Evolutionary conservation across 352 stramenopile species (phyloP), one percentile per base, ranked within the genome.

Genomic region (Plasmopara halstedii): DNA sequence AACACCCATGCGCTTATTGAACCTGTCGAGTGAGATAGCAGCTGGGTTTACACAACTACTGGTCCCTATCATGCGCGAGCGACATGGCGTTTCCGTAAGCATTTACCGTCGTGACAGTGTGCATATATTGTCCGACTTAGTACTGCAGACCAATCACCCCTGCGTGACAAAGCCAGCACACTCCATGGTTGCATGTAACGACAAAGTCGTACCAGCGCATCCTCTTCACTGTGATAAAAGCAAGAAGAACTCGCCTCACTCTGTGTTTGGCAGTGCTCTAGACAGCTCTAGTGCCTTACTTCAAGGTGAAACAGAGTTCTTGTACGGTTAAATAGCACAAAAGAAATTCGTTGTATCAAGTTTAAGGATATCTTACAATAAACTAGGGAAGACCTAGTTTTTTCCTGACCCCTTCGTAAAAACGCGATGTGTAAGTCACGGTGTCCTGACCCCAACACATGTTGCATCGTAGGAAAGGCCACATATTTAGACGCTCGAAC

Each of bases 61-160:
- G n/a, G 70, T 86, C 10, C 74, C 74, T 9, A 72, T 84, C 7
- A 69, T 86, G 67, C 67, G 71, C 19, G 69, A 86, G 43, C 64
- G 69, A 15, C 67, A 86, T 42, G 70, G 72, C 18, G 65, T 84
- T 56, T 74, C 66, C 19, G 69, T 86, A 26, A 70, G 62, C 29
- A 72, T 86, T 31, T 80, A 79, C 41, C 67, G 70, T 18, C 71
- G 67, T 4, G 73, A 81, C 26, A 74, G 62, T 22, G 53, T 76
- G 15, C 71, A 84, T 19, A 58, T 86, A 15, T 39, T 83, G 36
- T 78, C 74, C 13, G 74, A 86, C 35, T 38, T 86, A 31, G 54
- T 86, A 13, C 63, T 80, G n/a, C 56, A 77, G 51, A 73, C 58
- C 25, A 73, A 70, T 21, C 68, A 73, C 37, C 58, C 67, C 6